phyloP scores from a whole-genome alignment of 257 asterid species.

The Dorcoceras hygrometricum region DNA sequence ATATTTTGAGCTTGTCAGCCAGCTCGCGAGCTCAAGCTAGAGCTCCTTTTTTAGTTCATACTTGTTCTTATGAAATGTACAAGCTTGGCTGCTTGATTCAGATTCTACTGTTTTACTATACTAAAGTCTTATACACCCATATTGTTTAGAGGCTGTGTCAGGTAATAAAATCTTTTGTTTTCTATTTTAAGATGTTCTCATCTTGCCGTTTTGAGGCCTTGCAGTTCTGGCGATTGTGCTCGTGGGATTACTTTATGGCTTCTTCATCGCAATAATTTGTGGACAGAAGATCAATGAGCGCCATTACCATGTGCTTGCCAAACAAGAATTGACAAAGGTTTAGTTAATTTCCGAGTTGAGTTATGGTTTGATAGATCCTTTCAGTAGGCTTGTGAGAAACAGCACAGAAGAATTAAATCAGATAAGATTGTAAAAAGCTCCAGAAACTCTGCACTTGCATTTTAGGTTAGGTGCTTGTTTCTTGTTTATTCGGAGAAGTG shows the following conservation, averaged over 20 bases:
- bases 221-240: constrained; percentile 89
- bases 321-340: constrained; percentile 94
- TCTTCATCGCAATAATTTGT: constrained; percentile 95
- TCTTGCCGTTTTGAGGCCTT: constrained; percentile 11
- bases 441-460: background rate
- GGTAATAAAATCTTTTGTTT: background rate
- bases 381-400: background rate
- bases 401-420: background rate
- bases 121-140: background rate
- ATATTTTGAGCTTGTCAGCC: background rate
- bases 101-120: background rate
- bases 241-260: constrained; percentile 98
- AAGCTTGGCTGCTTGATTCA: background rate
- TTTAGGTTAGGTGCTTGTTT: background rate
- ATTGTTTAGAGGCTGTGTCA: background rate
- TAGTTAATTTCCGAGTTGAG: constrained; percentile 23
- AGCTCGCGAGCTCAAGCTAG: background rate
- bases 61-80: background rate
- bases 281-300: constrained; percentile 97
- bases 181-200: background rate
- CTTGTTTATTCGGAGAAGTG: background rate
- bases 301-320: constrained; percentile 97
- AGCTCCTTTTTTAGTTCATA: background rate
- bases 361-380: constrained; percentile 4
- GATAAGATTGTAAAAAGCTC: background rate